Base-by-base conservation (phyloP, 345 rosid species). In the Populus nigra region DNA sequence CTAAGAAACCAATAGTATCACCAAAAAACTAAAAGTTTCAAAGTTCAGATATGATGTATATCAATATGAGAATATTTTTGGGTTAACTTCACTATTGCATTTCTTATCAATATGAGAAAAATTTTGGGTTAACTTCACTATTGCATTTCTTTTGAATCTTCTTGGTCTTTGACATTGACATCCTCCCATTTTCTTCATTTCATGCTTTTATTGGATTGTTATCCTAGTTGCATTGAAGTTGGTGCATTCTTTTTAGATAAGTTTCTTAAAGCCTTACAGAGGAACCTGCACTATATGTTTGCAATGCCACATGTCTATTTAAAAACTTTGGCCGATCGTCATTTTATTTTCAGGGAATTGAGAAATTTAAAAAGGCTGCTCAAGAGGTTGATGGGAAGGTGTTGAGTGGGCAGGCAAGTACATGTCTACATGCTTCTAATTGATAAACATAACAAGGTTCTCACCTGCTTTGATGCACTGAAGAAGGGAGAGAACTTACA, bases 361-460 rank as follows among this genome's bases (percentile, higher is more conserved):
- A 94, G 85, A 96, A 86, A 83, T 94, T 94, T 87, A 90, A 86
- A 86, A 96, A 92, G 84, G 97, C 95, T 78, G 91, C 91, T 73
- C 92, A 88, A 85, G 94, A 90, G 79, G 89, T 96, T 69, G 83
- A 88, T 79, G 98, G 97, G 69, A 90, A 84, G 68, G 81, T 77
- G 68, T 85, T 94, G 78, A 89, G 91, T 82, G 98, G 98, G 78
- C 91, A 93, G 91, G 98, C 85, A 85, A 76, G 82, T 23, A 65
- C 23, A 69, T 59, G 61, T 68, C 5, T 71, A 2, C 4, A 20
- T 6, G 5, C 4, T 33, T 45, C n/a, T 41, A 0, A n/a, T 20
- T 76, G 33, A 18, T 39, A 59, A 5, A 23, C 23, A 55, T 0
- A 65, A n/a, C 18, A 17, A 53, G 20, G 72, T 77, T 39, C 43